phyloP scores from a whole-genome alignment of 2,329 filamentous ascomycete species.

The Kalaharituber pfeilii region DNA sequence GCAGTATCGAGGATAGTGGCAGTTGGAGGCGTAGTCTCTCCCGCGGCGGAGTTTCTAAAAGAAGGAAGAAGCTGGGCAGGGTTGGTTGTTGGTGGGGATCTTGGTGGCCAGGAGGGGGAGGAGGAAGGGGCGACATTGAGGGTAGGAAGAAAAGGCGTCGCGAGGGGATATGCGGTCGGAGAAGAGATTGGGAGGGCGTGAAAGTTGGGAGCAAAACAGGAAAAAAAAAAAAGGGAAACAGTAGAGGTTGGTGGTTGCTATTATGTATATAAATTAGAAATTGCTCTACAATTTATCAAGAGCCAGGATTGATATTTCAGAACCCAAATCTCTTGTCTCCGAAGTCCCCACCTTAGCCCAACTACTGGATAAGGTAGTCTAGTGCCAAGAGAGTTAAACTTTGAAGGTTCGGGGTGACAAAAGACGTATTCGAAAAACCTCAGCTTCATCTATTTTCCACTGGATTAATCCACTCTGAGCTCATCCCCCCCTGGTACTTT shows the following conservation, averaged over 20 bases:
- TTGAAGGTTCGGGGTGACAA: too few relatives aligned
- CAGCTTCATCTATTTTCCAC: too few relatives aligned
- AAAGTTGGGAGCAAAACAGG: background rate
- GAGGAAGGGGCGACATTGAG: conserved; percentile 27
- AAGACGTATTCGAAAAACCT: too few relatives aligned
- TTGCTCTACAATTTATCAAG: too few relatives aligned
- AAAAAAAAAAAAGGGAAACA: too few relatives aligned
- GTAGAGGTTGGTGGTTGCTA: background rate
- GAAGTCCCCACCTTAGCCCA: too few relatives aligned
- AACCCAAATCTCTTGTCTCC: too few relatives aligned
- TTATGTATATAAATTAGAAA: background rate
- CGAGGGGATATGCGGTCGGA: conserved; percentile 61
- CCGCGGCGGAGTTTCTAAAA: conserved; percentile 71
- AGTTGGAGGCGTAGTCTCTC: conserved; percentile 65
- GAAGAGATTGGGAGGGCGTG: background rate
- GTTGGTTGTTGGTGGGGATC: conserved; percentile 58
- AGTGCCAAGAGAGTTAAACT: too few relatives aligned
- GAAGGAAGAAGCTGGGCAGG: conserved; percentile 81
- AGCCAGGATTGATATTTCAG: too few relatives aligned
- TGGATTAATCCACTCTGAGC: too few relatives aligned
- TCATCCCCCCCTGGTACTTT: too few relatives aligned
- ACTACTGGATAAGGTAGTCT: too few relatives aligned
- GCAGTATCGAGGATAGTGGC: background rate
- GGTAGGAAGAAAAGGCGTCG: conserved; percentile 61
- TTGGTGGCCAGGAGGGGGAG: conserved; percentile 61